A percentile compares a stretch with the other conserved stretches of the same genome.
These are phyloP conservation scores for Cornus suecica DNA, from an alignment of 148 eudicot genomes.

Conservation along the genomic window DNA sequence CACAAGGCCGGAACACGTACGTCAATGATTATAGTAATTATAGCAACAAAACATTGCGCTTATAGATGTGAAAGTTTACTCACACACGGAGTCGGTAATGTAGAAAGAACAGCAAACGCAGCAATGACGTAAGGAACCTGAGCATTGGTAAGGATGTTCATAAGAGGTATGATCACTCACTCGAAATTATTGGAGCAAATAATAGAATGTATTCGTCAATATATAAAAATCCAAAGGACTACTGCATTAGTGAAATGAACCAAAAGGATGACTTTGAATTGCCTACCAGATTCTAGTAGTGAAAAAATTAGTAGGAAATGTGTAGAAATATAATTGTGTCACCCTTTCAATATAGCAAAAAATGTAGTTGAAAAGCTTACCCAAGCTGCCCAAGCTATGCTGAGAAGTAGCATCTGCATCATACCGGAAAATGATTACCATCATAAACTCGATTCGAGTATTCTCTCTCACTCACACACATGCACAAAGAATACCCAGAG, in stretches of 20 bases:
- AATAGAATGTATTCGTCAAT: background rate
- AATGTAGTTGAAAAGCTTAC: constrained; percentile 28
- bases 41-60: background rate
- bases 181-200: background rate
- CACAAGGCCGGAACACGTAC: constrained; percentile 1
- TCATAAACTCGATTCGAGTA: background rate
- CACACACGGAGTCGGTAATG: constrained; percentile 61
- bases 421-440: constrained; percentile 1
- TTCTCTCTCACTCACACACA: background rate
- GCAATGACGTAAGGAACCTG: constrained; percentile 67
- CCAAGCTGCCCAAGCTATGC: constrained; percentile 67
- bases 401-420: constrained; percentile 56
- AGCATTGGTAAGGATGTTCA: background rate
- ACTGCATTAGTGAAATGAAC: background rate
- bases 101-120: constrained; percentile 30
- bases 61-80: constrained; percentile 19
- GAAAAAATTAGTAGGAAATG: no score
- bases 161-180: background rate
- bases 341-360: no score
- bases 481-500: background rate
- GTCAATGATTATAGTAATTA: background rate
- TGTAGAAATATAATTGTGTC: no score
- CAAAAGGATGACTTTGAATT: background rate
- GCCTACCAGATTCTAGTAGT: no score
- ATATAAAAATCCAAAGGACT: background rate